Percentiles rank a stretch among this genome's conserved stretches.
Conservation (phyloP, 225 moss, liverwort and hornwort species). For the Lunularia cruciata region DNA sequence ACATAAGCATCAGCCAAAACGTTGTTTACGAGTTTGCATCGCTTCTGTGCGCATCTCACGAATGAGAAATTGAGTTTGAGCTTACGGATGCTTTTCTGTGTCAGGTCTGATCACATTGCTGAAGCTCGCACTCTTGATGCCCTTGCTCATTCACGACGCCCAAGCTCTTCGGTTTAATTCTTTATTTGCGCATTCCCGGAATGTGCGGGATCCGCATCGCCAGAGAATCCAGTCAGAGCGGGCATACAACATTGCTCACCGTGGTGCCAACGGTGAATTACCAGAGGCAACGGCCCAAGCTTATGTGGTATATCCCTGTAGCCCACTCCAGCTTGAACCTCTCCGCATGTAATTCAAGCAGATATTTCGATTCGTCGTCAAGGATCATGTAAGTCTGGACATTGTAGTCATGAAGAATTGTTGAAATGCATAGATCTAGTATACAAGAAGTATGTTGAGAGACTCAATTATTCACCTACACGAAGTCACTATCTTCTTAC, state of each 20-base stretch:
- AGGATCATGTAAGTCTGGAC: too few relatives aligned
- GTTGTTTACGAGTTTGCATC: too few relatives aligned
- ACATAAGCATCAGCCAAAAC: too few relatives aligned
- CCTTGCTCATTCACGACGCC: background rate
- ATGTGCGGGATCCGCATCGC: background rate
- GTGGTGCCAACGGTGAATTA: slow-evolving; percentile 62
- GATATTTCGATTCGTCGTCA: too few relatives aligned
- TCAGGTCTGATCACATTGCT: slow-evolving; percentile 24
- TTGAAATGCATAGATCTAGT: background rate
- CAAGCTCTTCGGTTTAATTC: background rate
- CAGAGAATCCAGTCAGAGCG: slow-evolving; percentile 51
- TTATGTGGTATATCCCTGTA: slow-evolving; percentile 39
- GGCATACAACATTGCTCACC: slow-evolving; percentile 68
- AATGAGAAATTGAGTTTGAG: too few relatives aligned
- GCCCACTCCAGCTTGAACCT: too few relatives aligned
- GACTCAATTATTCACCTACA: background rate
- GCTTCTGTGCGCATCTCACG: too few relatives aligned
- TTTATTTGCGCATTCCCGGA: background rate
- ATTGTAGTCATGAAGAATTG: too few relatives aligned
- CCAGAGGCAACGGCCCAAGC: slow-evolving; percentile 68
- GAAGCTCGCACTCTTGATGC: slow-evolving; percentile 1
- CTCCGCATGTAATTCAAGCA: too few relatives aligned
- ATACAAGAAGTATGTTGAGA: background rate
- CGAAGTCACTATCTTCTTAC: background rate
- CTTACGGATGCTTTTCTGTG: too few relatives aligned